Conservation (phyloP, 768 basidiomycete species). For the Leccinum uliginosum region DNA sequence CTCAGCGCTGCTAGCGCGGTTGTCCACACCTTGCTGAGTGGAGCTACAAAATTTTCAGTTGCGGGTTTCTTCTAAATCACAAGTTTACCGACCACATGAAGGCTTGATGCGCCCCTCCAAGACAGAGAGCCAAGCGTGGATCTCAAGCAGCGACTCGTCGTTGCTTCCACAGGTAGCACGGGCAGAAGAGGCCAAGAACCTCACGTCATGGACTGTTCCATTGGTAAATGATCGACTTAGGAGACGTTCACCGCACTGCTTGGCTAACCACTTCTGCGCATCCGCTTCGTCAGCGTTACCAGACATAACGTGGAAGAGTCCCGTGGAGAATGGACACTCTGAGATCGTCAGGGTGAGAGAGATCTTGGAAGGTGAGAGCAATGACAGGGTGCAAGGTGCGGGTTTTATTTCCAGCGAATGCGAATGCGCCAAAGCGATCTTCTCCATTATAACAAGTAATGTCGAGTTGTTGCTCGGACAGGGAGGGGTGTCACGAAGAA, state of each 20-base stretch:
- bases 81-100: conserved; percentile 5
- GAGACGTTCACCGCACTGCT: no score
- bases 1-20: neutral
- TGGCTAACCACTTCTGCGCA: neutral
- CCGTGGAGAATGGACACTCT: conserved; percentile 10
- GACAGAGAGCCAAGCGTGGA: conserved; percentile 15
- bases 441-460: neutral
- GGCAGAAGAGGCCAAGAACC: conserved; percentile 11
- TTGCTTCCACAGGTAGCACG: neutral
- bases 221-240: conserved; percentile 15
- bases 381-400: neutral
- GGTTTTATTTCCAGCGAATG: neutral
- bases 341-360: conserved; percentile 14
- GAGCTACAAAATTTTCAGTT: conserved; percentile 9
- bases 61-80: neutral
- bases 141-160: neutral
- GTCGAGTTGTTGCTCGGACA: no score
- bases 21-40: conserved; percentile 7
- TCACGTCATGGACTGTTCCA: conserved; percentile 17
- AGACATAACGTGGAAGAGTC: conserved; percentile 9
- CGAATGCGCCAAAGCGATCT: neutral
- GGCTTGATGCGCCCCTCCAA: conserved; percentile 5
- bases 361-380: neutral
- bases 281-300: neutral
- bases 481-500: neutral